Conservation (phyloP, 2,329 filamentous ascomycete genomes). For the Xylaria sp. region DNA sequence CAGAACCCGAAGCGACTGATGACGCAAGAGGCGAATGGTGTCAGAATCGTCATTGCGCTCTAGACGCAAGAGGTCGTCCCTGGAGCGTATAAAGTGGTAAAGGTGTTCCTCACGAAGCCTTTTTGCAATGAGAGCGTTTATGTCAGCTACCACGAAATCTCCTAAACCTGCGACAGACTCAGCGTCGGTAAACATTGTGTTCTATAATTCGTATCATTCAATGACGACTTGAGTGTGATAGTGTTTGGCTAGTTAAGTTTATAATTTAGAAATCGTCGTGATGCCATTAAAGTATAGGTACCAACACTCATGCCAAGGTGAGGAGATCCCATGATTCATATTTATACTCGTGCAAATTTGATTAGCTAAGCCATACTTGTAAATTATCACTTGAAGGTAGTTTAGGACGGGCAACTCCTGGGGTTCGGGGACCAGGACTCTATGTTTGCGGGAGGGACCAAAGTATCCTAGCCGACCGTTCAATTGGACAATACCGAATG, state of each 20-base stretch:
- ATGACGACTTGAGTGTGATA: not conserved
- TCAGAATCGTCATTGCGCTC: constrained; percentile 7
- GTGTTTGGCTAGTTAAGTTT: not conserved
- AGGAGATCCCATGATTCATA: not conserved
- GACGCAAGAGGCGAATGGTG: constrained; percentile 4
- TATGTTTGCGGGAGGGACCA: not conserved
- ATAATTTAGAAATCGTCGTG: not conserved
- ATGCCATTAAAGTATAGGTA: not conserved
- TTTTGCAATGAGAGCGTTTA: constrained; percentile 3
- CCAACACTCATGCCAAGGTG: not conserved
- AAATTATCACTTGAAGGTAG: not conserved
- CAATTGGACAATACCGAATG: not conserved
- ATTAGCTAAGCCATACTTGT: not conserved
- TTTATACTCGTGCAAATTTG: constrained; percentile 7
- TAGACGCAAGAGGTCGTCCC: constrained; percentile 8
- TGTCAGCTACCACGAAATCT: constrained; percentile 14
- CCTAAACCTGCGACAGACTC: constrained; percentile 8
- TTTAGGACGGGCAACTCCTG: not conserved
- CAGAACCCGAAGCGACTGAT: not conserved
- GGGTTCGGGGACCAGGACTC: not conserved
- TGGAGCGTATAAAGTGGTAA: constrained; percentile 1
- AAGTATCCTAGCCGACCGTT: not conserved
- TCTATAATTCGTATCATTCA: not conserved
- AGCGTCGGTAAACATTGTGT: constrained; percentile 6
- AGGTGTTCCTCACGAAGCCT: constrained; percentile 26